phyloP scores from a whole-genome alignment of 305 asterid species.

The Rubia peregrina region DNA sequence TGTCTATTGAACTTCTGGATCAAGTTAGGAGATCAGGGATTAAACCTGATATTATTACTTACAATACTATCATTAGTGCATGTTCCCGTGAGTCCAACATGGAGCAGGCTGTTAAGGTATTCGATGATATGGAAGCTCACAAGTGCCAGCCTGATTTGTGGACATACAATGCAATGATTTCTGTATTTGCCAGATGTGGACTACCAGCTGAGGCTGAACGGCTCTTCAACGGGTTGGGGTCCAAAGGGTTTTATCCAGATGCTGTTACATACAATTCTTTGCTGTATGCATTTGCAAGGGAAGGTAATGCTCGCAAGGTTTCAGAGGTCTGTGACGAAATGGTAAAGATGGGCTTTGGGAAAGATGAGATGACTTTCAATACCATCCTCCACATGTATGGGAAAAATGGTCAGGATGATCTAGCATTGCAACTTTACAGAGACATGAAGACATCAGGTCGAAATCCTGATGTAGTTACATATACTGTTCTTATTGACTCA shows the following conservation, averaged over 20 bases:
- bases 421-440: constrained; percentile 56
- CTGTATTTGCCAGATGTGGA: constrained; percentile 85
- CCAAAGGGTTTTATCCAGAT: constrained; percentile 68
- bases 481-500: constrained; percentile 79
- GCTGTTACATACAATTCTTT: constrained; percentile 90
- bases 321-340: constrained; percentile 62
- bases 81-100: constrained; percentile 81
- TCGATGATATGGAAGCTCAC: constrained; percentile 57
- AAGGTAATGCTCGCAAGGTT: constrained; percentile 71
- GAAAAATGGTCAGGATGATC: constrained; percentile 62
- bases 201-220: constrained; percentile 64
- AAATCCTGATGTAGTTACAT: constrained; percentile 84
- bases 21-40: constrained; percentile 76
- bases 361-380: constrained; percentile 92
- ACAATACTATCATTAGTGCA: constrained; percentile 84
- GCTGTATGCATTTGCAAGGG: constrained; percentile 80
- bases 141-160: constrained; percentile 88
- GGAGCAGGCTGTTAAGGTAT: constrained; percentile 73
- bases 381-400: constrained; percentile 80
- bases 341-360: constrained; percentile 68
- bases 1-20: constrained; percentile 58
- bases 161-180: constrained; percentile 95
- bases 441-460: constrained; percentile 68
- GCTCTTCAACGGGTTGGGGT: constrained; percentile 59
- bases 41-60: constrained; percentile 82